Evolutionary conservation across 352 stramenopile genomes (phyloP), one percentile per base, ranked within the genome.

Genomic region (Globisporangium paddicum): DNA sequence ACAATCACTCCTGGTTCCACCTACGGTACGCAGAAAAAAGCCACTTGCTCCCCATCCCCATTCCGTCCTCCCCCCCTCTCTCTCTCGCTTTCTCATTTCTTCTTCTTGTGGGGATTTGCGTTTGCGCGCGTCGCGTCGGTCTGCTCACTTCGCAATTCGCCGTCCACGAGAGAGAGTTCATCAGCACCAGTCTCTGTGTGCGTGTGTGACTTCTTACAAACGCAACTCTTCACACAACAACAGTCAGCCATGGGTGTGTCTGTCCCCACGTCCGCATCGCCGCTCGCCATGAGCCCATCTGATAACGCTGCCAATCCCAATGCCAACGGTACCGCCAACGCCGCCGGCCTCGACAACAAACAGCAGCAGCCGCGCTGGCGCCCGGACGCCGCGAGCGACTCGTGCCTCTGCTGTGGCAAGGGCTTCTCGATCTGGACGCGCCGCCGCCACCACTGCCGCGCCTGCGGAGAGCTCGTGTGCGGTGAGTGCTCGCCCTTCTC

Each of bases 371-470:
- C 83, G 3, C 64, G 74, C 56, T 93, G 83, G 83, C 80, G 81
- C 23, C 83, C 83, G n/a, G 83, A 93, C 63, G 55, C 67, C 34
- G 79, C 75, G 18, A 89, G 79, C 65, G 71, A 87, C 68, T 77
- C 79, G 57, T 93, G 83, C 49, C 66, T 86, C 21, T 83, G 77
- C 68, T 93, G 83, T 63, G 67, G 75, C 44, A 67, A 77, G 52
- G 58, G 75, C 50, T 93, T 93, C 72, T 88, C 80, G 54, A 77
- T 89, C 52, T 90, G 79, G 73, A 75, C 63, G 37, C 75, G 77
- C 10, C 82, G 82, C 38, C 83, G 82, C 57, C 83, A 93, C 71
- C 82, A 90, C 69, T 93, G 84, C 70, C 78, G 82, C 51, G 81
- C 82, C 0, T 93, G 84, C 52, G 82, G 82, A 6, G 77, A 90